Conservation (phyloP, 140 eudicot genomes). For the Cichorium intybus region DNA sequence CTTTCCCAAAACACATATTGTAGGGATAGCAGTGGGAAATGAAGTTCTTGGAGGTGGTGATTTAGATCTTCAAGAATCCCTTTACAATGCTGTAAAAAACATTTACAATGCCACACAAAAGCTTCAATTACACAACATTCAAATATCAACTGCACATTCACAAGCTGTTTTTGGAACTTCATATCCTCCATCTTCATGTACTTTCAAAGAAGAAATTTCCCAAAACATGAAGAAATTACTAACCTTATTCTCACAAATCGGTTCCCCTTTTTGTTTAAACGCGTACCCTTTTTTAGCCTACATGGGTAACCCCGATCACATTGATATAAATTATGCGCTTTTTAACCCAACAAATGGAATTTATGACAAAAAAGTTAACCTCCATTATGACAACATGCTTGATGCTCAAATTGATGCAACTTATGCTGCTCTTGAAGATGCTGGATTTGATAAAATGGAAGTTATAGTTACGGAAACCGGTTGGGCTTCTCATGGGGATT, state of each 20-base stretch:
- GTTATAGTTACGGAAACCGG: slow-evolving; percentile 83
- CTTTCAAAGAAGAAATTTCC: slow-evolving; percentile 39
- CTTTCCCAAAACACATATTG: slow-evolving; percentile 53
- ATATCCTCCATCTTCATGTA: slow-evolving; percentile 68
- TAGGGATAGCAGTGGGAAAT: slow-evolving; percentile 69
- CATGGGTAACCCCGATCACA: slow-evolving; percentile 52
- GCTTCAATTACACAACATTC: slow-evolving; percentile 43
- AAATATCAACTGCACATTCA: slow-evolving; percentile 64
- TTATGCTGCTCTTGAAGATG: slow-evolving; percentile 79
- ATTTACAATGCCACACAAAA: slow-evolving; percentile 58
- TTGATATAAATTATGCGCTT: slow-evolving; percentile 71
- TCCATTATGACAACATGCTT: slow-evolving; percentile 80
- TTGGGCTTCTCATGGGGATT: slow-evolving; percentile 87
- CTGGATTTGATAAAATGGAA: slow-evolving; percentile 74
- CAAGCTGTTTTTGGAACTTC: slow-evolving; percentile 56
- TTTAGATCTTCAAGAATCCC: slow-evolving; percentile 34
- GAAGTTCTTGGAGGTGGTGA: slow-evolving; percentile 60
- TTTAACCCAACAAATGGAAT: slow-evolving; percentile 51
- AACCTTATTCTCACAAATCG: slow-evolving; percentile 46
- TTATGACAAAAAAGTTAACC: slow-evolving; percentile 43
- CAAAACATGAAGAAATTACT: slow-evolving; percentile 58
- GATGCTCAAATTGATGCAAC: slow-evolving; percentile 89
- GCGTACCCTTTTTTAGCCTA: slow-evolving; percentile 87
- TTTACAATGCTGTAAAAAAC: slow-evolving; percentile 57
- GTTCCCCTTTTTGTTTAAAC: slow-evolving; percentile 76